Conservation (phyloP, 371 early-diverging fungal genomes). For the Umbelopsis sp. region DNA sequence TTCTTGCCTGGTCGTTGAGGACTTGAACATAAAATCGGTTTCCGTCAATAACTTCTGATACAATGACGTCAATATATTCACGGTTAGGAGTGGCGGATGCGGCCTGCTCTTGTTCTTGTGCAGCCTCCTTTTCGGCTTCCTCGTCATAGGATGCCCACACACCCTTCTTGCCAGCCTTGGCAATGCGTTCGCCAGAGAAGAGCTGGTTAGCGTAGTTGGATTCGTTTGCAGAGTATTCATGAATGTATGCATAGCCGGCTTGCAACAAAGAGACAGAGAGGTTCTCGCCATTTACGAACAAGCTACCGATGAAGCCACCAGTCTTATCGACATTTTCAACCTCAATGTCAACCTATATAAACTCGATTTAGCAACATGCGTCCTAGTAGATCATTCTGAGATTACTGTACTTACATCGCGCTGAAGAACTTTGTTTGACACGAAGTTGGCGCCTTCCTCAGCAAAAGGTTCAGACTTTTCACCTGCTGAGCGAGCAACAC, state of each 20-base stretch:
- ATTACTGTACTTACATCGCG: constrained; percentile 66
- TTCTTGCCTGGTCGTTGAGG: constrained; percentile 67
- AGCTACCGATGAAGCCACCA: constrained; percentile 87
- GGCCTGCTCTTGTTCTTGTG: constrained; percentile 34
- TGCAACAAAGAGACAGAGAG: constrained; percentile 71
- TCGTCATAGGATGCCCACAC: constrained; percentile 50
- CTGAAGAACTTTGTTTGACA: constrained; percentile 73
- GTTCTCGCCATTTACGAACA: constrained; percentile 75
- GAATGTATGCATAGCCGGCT: constrained; percentile 81
- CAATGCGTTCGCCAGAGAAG: constrained; percentile 79
- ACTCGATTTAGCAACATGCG: background rate
- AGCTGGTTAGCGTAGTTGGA: constrained; percentile 70
- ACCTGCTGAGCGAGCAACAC: constrained; percentile 61
- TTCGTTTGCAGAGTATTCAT: constrained; percentile 86
- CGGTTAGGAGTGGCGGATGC: constrained; percentile 53
- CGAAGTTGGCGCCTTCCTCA: constrained; percentile 78
- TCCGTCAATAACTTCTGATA: constrained; percentile 80
- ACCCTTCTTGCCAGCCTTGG: constrained; percentile 68
- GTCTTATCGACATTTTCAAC: constrained; percentile 87
- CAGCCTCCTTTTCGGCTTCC: constrained; percentile 37
- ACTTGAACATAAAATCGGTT: constrained; percentile 81
- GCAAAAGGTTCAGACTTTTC: constrained; percentile 90
- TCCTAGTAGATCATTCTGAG: background rate
- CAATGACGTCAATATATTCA: constrained; percentile 81
- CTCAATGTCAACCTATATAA: constrained; percentile 69